Conservation (phyloP, 2,329 filamentous ascomycete genomes). For the Nemania sp. region DNA sequence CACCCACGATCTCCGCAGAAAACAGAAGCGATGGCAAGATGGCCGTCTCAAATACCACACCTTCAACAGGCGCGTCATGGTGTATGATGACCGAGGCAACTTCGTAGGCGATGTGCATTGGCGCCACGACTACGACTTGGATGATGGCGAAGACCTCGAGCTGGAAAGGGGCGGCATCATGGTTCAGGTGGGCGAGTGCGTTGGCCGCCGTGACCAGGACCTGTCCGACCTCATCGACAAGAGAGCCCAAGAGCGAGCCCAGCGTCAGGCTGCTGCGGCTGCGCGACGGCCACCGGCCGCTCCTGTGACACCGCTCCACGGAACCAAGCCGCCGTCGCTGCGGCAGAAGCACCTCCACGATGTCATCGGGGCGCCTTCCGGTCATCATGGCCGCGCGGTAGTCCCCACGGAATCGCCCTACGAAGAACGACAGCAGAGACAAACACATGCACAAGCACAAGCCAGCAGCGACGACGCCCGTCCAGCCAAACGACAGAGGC, state of each 20-base stretch:
- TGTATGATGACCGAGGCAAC: conserved; percentile 80
- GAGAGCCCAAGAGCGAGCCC: conserved; percentile 59
- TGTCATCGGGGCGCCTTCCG: conserved; percentile 66
- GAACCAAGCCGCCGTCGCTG: conserved; percentile 40
- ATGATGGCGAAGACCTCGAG: conserved; percentile 79
- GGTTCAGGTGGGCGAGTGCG: conserved; percentile 77
- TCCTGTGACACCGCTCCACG: conserved; percentile 34
- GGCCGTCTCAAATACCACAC: conserved; percentile 84
- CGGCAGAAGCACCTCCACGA: conserved; percentile 55
- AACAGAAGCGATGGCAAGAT: conserved; percentile 94
- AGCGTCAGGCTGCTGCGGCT: conserved; percentile 46
- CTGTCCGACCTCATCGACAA: conserved; percentile 75
- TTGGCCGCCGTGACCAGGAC: conserved; percentile 77
- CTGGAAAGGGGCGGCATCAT: conserved; percentile 76
- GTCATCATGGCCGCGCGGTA: conserved; percentile 63
- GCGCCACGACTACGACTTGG: conserved; percentile 68
- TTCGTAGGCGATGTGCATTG: conserved; percentile 86
- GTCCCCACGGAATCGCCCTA: conserved; percentile 66
- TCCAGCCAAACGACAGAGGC: conserved; percentile 47
- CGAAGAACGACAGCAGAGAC: conserved; percentile 56
- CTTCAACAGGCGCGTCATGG: conserved; percentile 90
- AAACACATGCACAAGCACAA: conserved; percentile 28
- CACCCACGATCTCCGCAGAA: conserved; percentile 80
- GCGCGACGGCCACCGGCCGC: conserved; percentile 33
- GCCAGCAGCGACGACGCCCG: conserved; percentile 34